Base-by-base conservation (phyloP, 148 eudicot species). In the Silene latifolia region DNA sequence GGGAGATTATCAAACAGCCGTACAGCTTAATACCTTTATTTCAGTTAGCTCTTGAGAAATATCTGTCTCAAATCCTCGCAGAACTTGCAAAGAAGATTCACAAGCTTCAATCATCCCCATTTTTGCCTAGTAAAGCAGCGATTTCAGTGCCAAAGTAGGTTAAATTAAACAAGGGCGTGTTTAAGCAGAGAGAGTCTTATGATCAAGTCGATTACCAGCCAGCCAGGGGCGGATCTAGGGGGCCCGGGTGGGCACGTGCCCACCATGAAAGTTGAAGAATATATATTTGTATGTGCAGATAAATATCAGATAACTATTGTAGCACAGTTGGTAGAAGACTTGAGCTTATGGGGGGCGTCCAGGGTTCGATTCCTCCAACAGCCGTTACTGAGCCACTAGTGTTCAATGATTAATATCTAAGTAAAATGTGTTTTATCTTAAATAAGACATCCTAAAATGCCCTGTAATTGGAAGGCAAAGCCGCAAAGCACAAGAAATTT, bases 11-110 rank as follows among this genome's bases (percentile, higher is more conserved):
- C 68, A n/a, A n/a, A 61, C 20, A 72, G 69, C n/a, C 27, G 59
- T 56, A 72, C 67, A 77, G 70, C 44, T 47, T 15, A 73, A 39
- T 81, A 87, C 92, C 80, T 83, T 87, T 69, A 89, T 89, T 51
- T 87, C 92, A 60, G 67, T 61, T 64, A 85, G 69, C 81, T 89
- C 92, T 4, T 27, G 21, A 25, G 88, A 8, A 64, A 89, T 83
- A 75, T 89, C 85, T 17, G 85, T 72, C n/a, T 83, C 87, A 73
- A 87, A 88, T 75, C 98, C 98, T 18, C 97, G 84, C 57, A 94
- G 87, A 60, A 91, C 93, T 90, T 91, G 97, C 85, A 94, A 84
- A 70, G 97, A 91, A 29, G 84, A 74, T 83, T 91, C 98, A 84
- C 86, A 90, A 57, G 92, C 93, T 61, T 94, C 95, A 14, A 77